Percentiles rank a stretch among this genome's conserved stretches.
phyloP scores from a whole-genome alignment of 345 rosid genomes.

The Pistacia atlantica region DNA sequence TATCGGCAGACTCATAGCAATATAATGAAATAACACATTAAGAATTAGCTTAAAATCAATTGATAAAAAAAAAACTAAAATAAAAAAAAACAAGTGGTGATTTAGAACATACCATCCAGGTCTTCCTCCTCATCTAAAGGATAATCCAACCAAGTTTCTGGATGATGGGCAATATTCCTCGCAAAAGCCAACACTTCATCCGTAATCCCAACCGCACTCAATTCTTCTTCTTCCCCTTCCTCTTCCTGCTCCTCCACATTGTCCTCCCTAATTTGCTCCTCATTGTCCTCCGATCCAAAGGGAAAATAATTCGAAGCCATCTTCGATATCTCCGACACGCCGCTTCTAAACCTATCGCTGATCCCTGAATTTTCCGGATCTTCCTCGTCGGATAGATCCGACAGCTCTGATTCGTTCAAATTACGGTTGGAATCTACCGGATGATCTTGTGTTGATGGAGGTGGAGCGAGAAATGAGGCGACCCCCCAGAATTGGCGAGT shows the following conservation, averaged over 20 bases:
- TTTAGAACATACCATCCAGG: conserved; percentile 61
- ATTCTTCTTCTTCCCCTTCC: conserved; percentile 32
- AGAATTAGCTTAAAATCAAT: background rate
- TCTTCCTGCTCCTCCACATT: conserved; percentile 32
- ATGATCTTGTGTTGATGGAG: conserved; percentile 27
- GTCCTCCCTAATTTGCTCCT: conserved; percentile 28
- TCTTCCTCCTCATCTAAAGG: conserved; percentile 86
- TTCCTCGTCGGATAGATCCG: conserved; percentile 29
- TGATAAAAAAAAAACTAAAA: background rate
- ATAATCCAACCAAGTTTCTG: conserved; percentile 96
- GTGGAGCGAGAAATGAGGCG: conserved; percentile 88
- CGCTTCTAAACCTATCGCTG: conserved; percentile 47
- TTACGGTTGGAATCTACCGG: conserved; percentile 7
- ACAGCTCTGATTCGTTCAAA: conserved; percentile 29
- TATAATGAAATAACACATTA: background rate
- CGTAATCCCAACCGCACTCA: conserved; percentile 61
- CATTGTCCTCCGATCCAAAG: conserved; percentile 44
- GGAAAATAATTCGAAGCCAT: conserved; percentile 51
- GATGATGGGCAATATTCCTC: conserved; percentile 82
- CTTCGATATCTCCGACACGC: conserved; percentile 42
- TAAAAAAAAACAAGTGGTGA: background rate
- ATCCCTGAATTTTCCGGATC: conserved; percentile 45
- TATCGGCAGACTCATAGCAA: background rate
- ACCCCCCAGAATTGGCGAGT: conserved; percentile 88
- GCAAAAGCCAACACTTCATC: conserved; percentile 91